phyloP scores from a whole-genome alignment of 352 stramenopile species.

The Halophytophthora polymorphica region DNA sequence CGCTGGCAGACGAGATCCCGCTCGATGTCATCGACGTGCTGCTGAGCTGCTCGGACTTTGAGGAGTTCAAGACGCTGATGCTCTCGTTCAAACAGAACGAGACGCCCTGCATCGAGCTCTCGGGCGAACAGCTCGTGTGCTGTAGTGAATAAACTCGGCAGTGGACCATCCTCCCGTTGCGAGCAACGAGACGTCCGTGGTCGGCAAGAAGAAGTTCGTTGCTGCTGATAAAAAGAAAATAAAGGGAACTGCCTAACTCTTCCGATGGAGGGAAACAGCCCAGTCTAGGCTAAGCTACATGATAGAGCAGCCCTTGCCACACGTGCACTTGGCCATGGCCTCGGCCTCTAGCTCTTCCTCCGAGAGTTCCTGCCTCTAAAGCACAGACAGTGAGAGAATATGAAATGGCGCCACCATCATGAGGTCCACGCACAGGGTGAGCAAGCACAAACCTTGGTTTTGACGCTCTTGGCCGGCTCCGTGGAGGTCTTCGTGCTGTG shows the following conservation, averaged over 20 bases:
- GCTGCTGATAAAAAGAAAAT: constrained; percentile 7
- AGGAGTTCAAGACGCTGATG: constrained; percentile 88
- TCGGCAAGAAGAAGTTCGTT: background rate
- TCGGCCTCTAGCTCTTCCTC: constrained; percentile 51
- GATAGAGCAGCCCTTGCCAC: constrained; percentile 51
- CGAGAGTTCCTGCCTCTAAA: constrained; percentile 7
- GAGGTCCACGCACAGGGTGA: background rate
- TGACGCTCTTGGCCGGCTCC: constrained; percentile 13
- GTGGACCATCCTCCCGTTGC: too few species aligned
- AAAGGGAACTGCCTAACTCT: too few species aligned
- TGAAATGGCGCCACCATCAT: background rate
- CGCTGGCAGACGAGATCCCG: constrained; percentile 58
- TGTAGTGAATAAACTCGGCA: constrained; percentile 20
- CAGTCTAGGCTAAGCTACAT: constrained; percentile 38
- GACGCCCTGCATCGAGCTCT: constrained; percentile 72
- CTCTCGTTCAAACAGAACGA: constrained; percentile 86
- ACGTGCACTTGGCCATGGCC: constrained; percentile 66
- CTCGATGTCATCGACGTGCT: constrained; percentile 79
- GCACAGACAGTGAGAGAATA: background rate
- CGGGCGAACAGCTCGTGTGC: constrained; percentile 53
- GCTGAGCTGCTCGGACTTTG: constrained; percentile 80
- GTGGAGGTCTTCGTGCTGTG: constrained; percentile 7
- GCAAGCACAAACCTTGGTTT: constrained; percentile 8
- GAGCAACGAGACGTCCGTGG: too few species aligned
- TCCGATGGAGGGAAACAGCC: background rate